These are phyloP conservation scores for Cladophialophora yegresii DNA, from an alignment of 2,329 filamentous ascomycete species.

Conservation along the genomic window DNA sequence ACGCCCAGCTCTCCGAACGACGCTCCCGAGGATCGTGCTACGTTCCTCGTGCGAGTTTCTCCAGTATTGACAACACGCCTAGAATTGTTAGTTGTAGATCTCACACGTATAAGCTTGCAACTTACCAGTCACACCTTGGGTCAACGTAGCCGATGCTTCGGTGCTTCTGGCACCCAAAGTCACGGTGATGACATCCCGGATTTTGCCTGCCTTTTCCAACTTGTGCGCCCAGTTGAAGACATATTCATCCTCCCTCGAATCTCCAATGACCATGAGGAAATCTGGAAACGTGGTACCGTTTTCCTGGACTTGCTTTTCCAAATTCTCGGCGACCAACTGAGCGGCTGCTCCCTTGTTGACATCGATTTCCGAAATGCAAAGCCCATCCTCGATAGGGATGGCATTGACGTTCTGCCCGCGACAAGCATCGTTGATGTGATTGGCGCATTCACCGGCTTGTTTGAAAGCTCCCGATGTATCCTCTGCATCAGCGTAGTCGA, in stretches of 20 bases:
- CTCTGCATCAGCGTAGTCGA: slow-evolving; percentile 82
- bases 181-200: slow-evolving; percentile 77
- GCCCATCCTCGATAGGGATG: slow-evolving; percentile 73
- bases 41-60: slow-evolving; percentile 22
- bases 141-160: slow-evolving; percentile 79
- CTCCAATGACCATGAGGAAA: slow-evolving; percentile 86
- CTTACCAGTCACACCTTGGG: slow-evolving; percentile 84
- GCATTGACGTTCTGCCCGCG: slow-evolving; percentile 81
- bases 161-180: slow-evolving; percentile 86
- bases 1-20: not conserved
- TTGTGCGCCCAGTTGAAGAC: slow-evolving; percentile 93
- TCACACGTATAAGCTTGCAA: not conserved
- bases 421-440: slow-evolving; percentile 93
- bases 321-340: slow-evolving; percentile 64
- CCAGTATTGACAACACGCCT: slow-evolving; percentile 31
- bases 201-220: slow-evolving; percentile 59
- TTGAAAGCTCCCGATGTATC: slow-evolving; percentile 74
- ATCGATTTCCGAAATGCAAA: slow-evolving; percentile 80
- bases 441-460: slow-evolving; percentile 84
- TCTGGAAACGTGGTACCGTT: slow-evolving; percentile 58
- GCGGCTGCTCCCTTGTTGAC: slow-evolving; percentile 88
- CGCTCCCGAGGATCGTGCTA: not conserved
- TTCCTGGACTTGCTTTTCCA: slow-evolving; percentile 58
- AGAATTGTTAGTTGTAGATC: not conserved
- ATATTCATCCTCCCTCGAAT: slow-evolving; percentile 89